phyloP scores from a whole-genome alignment of 257 asterid species.

The Galeopsis tetrahit region DNA sequence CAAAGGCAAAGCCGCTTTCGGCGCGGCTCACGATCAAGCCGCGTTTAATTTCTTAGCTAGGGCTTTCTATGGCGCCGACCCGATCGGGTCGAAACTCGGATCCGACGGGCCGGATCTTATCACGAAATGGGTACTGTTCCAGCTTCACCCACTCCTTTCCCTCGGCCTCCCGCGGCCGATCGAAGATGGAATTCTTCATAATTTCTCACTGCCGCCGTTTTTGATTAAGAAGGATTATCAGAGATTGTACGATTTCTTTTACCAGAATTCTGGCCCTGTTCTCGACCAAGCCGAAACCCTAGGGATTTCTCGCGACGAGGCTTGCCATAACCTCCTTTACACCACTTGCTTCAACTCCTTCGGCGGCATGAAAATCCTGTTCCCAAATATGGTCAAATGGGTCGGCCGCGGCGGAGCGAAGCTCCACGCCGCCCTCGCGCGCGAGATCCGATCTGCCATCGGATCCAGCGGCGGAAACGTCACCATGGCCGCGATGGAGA shows the following conservation, averaged over 20 bases:
- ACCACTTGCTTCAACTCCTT: slow-evolving; percentile 84
- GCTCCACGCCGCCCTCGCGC: slow-evolving; percentile 61
- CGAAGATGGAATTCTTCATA: slow-evolving; percentile 69
- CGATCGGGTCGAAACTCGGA: slow-evolving; percentile 59
- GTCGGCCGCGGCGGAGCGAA: slow-evolving; percentile 70
- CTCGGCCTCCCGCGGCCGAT: slow-evolving; percentile 60
- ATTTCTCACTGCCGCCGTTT: slow-evolving; percentile 61
- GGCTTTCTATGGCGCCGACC: slow-evolving; percentile 60
- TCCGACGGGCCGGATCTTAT: slow-evolving; percentile 68
- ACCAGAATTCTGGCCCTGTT: slow-evolving; percentile 48
- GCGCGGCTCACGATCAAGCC: slow-evolving; percentile 63
- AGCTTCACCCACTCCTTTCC: slow-evolving; percentile 64
- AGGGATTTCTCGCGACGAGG: slow-evolving; percentile 72
- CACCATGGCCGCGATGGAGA: slow-evolving; percentile 67
- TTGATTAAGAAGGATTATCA: slow-evolving; percentile 65
- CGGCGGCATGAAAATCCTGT: slow-evolving; percentile 79
- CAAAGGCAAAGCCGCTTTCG: slow-evolving; percentile 60
- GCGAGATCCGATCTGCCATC: slow-evolving; percentile 67
- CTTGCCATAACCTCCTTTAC: slow-evolving; percentile 74
- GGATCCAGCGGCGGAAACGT: slow-evolving; percentile 51
- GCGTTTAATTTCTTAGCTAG: slow-evolving; percentile 74
- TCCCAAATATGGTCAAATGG: slow-evolving; percentile 81
- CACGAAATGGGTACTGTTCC: slow-evolving; percentile 70
- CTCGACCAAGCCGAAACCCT: slow-evolving; percentile 67
- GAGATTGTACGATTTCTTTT: slow-evolving; percentile 63